These are phyloP conservation scores for Hypomontagnella monticulosa DNA, from an alignment of 495 filamentous ascomycete species.

Conservation along the genomic window DNA sequence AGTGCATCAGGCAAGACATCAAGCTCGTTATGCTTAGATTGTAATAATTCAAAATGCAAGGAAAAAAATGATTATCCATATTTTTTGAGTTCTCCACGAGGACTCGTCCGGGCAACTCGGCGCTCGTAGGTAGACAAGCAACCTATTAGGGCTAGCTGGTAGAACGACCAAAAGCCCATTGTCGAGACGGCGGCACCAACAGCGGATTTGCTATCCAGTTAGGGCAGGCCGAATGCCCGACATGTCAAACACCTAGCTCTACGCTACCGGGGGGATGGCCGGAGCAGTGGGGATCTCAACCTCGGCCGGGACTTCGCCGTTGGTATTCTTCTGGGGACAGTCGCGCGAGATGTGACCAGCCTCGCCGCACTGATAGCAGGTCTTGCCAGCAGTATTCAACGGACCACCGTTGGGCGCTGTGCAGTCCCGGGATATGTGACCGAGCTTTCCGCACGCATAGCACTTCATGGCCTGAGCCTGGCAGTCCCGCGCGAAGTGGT, in stretches of 20 bases:
- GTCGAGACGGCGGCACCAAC: background rate
- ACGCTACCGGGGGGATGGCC: constrained; percentile 50
- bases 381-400: constrained; percentile 94
- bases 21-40: constrained; percentile 39
- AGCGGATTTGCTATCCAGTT: constrained; percentile 5
- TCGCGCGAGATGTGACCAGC: constrained; percentile 96
- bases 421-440: constrained; percentile 97
- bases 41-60: constrained; percentile 36
- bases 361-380: constrained; percentile 97
- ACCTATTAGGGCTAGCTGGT: constrained; percentile 1
- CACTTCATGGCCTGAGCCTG: constrained; percentile 99
- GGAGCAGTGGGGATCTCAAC: constrained; percentile 44
- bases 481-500: constrained; percentile 98
- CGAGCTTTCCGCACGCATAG: constrained; percentile 98
- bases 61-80: constrained; percentile 30
- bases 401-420: constrained; percentile 96
- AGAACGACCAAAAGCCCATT: constrained; percentile 2
- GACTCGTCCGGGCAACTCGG: constrained; percentile 15
- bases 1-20: constrained; percentile 26
- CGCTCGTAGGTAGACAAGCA: constrained; percentile 7
- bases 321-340: constrained; percentile 73
- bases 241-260: constrained; percentile 12
- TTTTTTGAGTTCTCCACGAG: constrained; percentile 13
- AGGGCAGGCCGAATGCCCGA: constrained; percentile 13
- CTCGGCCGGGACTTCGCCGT: constrained; percentile 57